Evolutionary conservation across 306 rosid species (phyloP).

Genomic region (Oxytropis ochrocephala): DNA sequence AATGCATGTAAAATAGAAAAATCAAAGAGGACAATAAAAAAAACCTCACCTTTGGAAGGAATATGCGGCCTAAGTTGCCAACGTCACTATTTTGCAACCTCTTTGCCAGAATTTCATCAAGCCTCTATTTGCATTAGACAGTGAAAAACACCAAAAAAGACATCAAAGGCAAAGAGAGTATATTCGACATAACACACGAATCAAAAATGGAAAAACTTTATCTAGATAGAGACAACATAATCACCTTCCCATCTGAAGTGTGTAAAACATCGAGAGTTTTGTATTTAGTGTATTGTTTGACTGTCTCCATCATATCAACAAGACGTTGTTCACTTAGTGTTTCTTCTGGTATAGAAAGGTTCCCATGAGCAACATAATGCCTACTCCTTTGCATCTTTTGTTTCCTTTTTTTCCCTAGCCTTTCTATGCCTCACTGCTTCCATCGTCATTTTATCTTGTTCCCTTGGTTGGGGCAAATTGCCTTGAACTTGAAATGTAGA

Average conservation of each 20-base stretch:
- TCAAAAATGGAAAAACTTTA: neutral
- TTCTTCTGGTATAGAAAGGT: neutral
- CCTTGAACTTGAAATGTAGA: neutral
- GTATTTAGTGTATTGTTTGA: neutral
- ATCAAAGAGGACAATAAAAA: neutral
- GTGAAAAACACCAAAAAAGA: neutral
- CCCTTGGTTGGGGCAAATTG: neutral
- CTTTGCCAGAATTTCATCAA: conserved; percentile 38
- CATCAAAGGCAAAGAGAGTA: neutral
- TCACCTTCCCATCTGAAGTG: conserved; percentile 52
- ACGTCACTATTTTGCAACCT: conserved; percentile 52
- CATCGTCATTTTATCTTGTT: neutral
- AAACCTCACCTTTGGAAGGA: conserved; percentile 67
- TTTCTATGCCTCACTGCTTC: conserved; percentile 28
- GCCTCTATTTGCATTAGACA: conserved; percentile 13
- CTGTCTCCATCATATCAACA: neutral
- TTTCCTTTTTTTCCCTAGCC: conserved; percentile 37
- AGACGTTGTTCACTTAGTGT: neutral
- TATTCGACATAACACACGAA: neutral
- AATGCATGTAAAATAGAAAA: no score
- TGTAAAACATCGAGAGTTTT: neutral
- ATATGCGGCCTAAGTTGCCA: conserved; percentile 43
- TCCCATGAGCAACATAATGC: neutral
- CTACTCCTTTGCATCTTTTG: conserved; percentile 40
- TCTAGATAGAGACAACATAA: neutral